phyloP scores from a whole-genome alignment of 345 rosid species.

The Litchi chinensis region DNA sequence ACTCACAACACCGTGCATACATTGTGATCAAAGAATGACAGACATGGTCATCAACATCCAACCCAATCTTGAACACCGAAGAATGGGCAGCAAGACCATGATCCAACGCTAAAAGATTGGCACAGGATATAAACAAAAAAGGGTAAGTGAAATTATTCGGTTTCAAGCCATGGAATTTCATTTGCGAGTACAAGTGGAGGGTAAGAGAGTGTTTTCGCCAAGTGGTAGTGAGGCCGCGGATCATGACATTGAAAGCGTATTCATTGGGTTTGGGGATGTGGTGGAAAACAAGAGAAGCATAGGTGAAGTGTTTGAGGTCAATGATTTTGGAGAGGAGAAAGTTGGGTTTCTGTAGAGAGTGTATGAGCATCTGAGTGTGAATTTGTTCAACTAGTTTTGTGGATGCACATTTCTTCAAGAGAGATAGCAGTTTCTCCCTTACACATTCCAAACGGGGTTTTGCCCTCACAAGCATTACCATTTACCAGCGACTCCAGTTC shows the following conservation, averaged over 20 bases:
- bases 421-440: constrained; percentile 37
- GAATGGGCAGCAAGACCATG: constrained; percentile 64
- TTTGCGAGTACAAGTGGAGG: constrained; percentile 50
- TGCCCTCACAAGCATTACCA: constrained; percentile 9
- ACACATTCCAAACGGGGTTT: constrained; percentile 5
- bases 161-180: constrained; percentile 56
- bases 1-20: constrained; percentile 53
- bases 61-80: constrained; percentile 53
- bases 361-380: constrained; percentile 68
- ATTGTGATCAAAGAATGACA: constrained; percentile 64
- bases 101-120: constrained; percentile 45
- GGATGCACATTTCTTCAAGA: constrained; percentile 46
- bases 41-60: constrained; percentile 57
- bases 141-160: constrained; percentile 80
- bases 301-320: constrained; percentile 52
- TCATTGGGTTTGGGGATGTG: constrained; percentile 58
- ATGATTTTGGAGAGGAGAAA: constrained; percentile 71
- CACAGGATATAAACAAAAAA: constrained; percentile 68
- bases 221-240: constrained; percentile 65
- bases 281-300: constrained; percentile 62
- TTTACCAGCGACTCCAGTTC: too few relatives aligned
- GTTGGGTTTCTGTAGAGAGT: constrained; percentile 52
- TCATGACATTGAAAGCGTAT: constrained; percentile 79
- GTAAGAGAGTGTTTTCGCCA: constrained; percentile 52
- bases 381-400: constrained; percentile 51